A percentile compares a stretch with the other conserved stretches of the same genome.
Conservation (phyloP, 2,329 filamentous ascomycete genomes). For the Trematosphaeria pertusa region DNA sequence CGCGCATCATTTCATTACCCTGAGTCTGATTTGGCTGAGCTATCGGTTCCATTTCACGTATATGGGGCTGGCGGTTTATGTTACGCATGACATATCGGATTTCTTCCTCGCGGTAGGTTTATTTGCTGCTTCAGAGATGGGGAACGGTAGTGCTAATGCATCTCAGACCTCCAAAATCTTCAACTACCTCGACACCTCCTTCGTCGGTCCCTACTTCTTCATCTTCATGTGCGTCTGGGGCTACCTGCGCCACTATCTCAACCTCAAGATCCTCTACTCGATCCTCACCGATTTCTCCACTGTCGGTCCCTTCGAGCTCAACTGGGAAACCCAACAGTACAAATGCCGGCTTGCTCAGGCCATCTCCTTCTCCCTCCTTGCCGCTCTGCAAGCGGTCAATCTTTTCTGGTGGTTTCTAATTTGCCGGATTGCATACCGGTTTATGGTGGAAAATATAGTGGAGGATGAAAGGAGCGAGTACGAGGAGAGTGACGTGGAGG, state of each 20-base stretch:
- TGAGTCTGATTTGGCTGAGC: conserved; percentile 82
- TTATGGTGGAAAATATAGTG: conserved; percentile 66
- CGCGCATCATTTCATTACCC: conserved; percentile 86
- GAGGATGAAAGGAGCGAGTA: conserved; percentile 77
- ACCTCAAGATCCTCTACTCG: conserved; percentile 77
- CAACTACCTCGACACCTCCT: conserved; percentile 82
- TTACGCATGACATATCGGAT: conserved; percentile 92
- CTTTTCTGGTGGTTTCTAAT: conserved; percentile 85
- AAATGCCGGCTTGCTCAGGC: conserved; percentile 74
- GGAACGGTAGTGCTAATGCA: background rate
- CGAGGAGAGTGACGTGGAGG: conserved; percentile 58
- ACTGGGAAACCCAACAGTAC: conserved; percentile 80
- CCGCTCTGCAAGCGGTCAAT: conserved; percentile 75
- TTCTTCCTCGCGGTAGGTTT: conserved; percentile 89
- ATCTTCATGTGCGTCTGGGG: conserved; percentile 84
- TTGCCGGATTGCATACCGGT: conserved; percentile 74
- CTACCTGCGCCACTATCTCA: conserved; percentile 87
- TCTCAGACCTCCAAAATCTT: conserved; percentile 83
- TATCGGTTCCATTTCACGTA: conserved; percentile 98
- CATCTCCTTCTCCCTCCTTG: conserved; percentile 71
- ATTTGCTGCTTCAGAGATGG: background rate
- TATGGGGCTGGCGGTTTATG: conserved; percentile 91
- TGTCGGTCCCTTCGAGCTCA: conserved; percentile 75
- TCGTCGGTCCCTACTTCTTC: conserved; percentile 85
- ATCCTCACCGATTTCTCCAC: conserved; percentile 78